phyloP scores from a whole-genome alignment of 257 asterid species.

The Forsythia viridissima region DNA sequence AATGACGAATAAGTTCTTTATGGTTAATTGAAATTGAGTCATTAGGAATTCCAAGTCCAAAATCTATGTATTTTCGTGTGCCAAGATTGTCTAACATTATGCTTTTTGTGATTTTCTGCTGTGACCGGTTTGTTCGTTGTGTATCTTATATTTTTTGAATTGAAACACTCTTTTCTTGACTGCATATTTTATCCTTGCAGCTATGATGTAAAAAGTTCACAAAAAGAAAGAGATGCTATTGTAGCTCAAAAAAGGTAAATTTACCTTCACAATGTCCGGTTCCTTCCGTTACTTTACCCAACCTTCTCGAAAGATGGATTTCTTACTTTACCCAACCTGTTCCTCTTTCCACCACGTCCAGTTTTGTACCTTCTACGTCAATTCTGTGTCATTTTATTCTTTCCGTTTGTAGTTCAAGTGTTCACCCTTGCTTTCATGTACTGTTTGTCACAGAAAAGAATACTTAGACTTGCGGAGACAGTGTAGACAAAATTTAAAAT shows the following conservation, averaged over 20 bases:
- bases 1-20: slow-evolving; percentile 11
- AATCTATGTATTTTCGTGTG: slow-evolving; percentile 8
- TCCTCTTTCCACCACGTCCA: background rate
- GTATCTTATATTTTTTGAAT: background rate
- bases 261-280: background rate
- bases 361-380: background rate
- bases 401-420: background rate
- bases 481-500: slow-evolving; percentile 58
- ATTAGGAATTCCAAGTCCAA: slow-evolving; percentile 1
- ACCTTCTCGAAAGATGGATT: too few relatives aligned
- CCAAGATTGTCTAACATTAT: slow-evolving; percentile 6
- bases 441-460: slow-evolving; percentile 52
- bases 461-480: slow-evolving; percentile 63
- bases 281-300: too few relatives aligned
- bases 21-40: background rate
- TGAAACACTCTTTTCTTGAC: slow-evolving; percentile 14
- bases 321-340: background rate
- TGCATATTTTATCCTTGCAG: slow-evolving; percentile 39
- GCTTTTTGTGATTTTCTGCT: slow-evolving; percentile 6
- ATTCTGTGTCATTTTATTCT: slow-evolving; percentile 1
- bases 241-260: slow-evolving; percentile 67
- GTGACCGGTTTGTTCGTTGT: background rate
- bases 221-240: slow-evolving; percentile 55
- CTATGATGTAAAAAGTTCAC: slow-evolving; percentile 72
- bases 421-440: slow-evolving; percentile 11